phyloP scores from a whole-genome alignment of 2,329 filamentous ascomycete species.

The Magnaporthiopsis rhizophila region DNA sequence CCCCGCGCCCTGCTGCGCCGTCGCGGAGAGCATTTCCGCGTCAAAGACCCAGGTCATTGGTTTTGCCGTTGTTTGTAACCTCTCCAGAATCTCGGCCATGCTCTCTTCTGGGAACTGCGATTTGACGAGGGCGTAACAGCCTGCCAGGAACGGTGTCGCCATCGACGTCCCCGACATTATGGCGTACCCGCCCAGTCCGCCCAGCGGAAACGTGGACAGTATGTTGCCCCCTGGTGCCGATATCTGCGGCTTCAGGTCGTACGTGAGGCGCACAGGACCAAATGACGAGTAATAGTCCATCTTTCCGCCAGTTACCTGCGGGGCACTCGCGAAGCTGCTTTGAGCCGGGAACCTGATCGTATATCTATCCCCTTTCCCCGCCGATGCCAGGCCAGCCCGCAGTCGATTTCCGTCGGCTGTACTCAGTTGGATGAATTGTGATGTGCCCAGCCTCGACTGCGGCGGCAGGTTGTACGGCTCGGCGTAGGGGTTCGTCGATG shows the following conservation, averaged over 20 bases:
- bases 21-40: slow-evolving; percentile 19
- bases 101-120: slow-evolving; percentile 20
- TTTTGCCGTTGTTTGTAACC: slow-evolving; percentile 22
- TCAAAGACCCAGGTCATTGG: slow-evolving; percentile 20
- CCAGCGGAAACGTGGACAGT: slow-evolving; percentile 25
- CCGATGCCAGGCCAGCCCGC: slow-evolving; percentile 10
- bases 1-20: slow-evolving; percentile 26
- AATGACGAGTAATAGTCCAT: slow-evolving; percentile 18
- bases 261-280: slow-evolving; percentile 15
- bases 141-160: slow-evolving; percentile 26
- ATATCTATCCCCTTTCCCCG: slow-evolving; percentile 11
- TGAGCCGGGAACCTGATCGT: slow-evolving; percentile 14
- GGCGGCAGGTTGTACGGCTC: slow-evolving; percentile 14
- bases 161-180: slow-evolving; percentile 28
- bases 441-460: slow-evolving; percentile 12
- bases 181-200: slow-evolving; percentile 20
- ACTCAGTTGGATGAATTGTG: slow-evolving; percentile 10
- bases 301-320: slow-evolving; percentile 12
- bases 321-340: slow-evolving; percentile 12
- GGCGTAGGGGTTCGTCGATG: slow-evolving; percentile 11
- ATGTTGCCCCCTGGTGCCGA: slow-evolving; percentile 27
- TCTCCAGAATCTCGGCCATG: slow-evolving; percentile 19
- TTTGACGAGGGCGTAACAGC: slow-evolving; percentile 26
- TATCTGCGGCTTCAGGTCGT: slow-evolving; percentile 21
- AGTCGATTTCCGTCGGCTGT: slow-evolving; percentile 10